Conservation (phyloP, 1,139 yeast species). For the Taphrina wiesneri region DNA sequence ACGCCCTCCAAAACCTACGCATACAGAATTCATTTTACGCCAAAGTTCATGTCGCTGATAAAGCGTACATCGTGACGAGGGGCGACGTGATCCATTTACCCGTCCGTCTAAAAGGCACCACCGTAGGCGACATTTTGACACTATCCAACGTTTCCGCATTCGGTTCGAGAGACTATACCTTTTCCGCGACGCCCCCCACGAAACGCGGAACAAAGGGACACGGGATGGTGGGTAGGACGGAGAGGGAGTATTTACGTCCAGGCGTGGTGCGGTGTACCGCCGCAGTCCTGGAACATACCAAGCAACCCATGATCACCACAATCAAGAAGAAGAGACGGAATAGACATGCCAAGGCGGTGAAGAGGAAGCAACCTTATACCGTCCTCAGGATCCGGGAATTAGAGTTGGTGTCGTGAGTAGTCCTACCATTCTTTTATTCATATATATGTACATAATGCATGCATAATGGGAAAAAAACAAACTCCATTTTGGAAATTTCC, state of each 20-base stretch:
- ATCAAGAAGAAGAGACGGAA: slow-evolving; percentile 74
- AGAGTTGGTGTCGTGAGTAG: slow-evolving; percentile 9
- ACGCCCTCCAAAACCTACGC: slow-evolving; percentile 41
- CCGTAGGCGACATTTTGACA: slow-evolving; percentile 74
- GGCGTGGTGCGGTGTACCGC: slow-evolving; percentile 49
- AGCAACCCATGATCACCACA: slow-evolving; percentile 72
- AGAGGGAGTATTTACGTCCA: neutral
- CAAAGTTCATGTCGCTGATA: slow-evolving; percentile 73
- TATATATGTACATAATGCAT: neutral
- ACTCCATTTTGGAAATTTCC: too few species aligned
- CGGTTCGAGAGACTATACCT: slow-evolving; percentile 83
- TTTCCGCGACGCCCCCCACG: slow-evolving; percentile 39
- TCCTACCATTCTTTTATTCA: neutral
- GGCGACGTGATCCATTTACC: slow-evolving; percentile 68
- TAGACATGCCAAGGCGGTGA: slow-evolving; percentile 76
- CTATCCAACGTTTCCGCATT: slow-evolving; percentile 75
- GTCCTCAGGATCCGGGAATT: slow-evolving; percentile 76
- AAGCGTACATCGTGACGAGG: slow-evolving; percentile 83
- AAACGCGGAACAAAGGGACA: neutral
- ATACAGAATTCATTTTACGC: slow-evolving; percentile 56
- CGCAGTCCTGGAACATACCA: slow-evolving; percentile 79
- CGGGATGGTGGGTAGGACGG: neutral
- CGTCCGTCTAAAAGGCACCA: slow-evolving; percentile 68
- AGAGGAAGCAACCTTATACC: slow-evolving; percentile 78
- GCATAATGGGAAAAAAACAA: too few species aligned